These are phyloP conservation scores for Aspergillus ostianus DNA, from an alignment of 495 filamentous ascomycete genomes.

Conservation along the genomic window DNA sequence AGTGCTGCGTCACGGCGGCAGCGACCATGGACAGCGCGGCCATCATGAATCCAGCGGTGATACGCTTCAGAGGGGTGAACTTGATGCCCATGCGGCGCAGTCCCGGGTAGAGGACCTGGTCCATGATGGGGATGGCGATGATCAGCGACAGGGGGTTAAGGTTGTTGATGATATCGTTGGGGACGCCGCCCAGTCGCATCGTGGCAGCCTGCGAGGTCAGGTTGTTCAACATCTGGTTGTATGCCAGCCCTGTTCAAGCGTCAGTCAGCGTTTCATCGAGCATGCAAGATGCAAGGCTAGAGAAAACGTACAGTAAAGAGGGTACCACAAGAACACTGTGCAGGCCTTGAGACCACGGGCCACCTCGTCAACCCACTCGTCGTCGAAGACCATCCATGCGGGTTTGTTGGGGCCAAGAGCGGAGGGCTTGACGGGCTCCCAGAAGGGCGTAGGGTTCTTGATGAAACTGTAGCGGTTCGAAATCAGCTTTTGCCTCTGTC, in stretches of 20 bases:
- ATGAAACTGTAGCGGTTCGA: conserved; percentile 40
- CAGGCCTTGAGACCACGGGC: conserved; percentile 67
- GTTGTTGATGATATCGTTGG: conserved; percentile 78
- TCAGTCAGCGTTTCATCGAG: neutral
- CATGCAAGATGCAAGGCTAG: neutral
- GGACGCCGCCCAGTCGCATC: conserved; percentile 67
- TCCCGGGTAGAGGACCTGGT: conserved; percentile 65
- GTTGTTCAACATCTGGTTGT: conserved; percentile 64
- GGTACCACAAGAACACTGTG: conserved; percentile 66
- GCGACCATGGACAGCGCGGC: conserved; percentile 63
- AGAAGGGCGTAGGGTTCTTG: conserved; percentile 53
- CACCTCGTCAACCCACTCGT: conserved; percentile 73
- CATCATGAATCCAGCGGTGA: conserved; percentile 64
- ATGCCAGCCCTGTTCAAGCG: conserved; percentile 46
- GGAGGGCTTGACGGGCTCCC: conserved; percentile 66
- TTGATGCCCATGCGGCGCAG: conserved; percentile 61
- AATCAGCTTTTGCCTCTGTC: neutral
- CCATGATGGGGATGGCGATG: conserved; percentile 76
- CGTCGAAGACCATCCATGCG: conserved; percentile 71
- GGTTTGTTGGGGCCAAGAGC: conserved; percentile 38
- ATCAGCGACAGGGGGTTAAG: conserved; percentile 74
- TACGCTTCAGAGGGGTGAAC: conserved; percentile 72
- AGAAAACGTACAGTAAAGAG: conserved; percentile 55
- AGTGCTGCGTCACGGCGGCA: conserved; percentile 64
- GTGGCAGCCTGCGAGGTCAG: conserved; percentile 72